Evolutionary conservation across 768 basidiomycete species (phyloP).

Genomic region (Tylopilus intermedius): DNA sequence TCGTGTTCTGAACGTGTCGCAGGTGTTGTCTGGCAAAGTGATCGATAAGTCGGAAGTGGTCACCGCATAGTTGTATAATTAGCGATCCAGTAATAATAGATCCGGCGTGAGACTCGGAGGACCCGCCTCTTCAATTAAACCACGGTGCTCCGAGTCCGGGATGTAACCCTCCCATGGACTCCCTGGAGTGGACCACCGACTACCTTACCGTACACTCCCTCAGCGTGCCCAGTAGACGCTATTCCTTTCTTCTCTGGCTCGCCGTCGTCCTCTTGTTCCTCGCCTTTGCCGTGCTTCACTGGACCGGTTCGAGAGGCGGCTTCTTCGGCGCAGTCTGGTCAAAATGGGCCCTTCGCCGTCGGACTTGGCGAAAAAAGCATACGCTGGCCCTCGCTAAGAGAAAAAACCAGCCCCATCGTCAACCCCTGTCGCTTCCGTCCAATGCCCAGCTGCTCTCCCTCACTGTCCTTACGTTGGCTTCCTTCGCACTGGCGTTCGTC

Average conservation of each 20-base stretch:
- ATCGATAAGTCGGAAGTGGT: no score
- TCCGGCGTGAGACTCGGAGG: no score
- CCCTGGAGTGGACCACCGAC: slow-evolving; percentile 45
- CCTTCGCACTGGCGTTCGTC: slow-evolving; percentile 46
- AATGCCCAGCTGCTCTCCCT: slow-evolving; percentile 59
- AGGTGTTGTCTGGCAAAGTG: slow-evolving; percentile 45
- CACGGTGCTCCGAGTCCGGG: no score
- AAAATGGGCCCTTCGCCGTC: slow-evolving; percentile 53
- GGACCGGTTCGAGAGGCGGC: slow-evolving; percentile 38
- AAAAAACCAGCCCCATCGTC: slow-evolving; percentile 33
- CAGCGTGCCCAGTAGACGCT: slow-evolving; percentile 47
- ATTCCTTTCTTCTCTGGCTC: slow-evolving; percentile 60
- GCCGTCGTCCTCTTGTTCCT: slow-evolving; percentile 40
- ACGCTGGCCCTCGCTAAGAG: slow-evolving; percentile 32
- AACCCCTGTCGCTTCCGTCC: slow-evolving; percentile 50
- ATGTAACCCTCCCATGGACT: background rate
- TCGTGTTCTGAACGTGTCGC: background rate
- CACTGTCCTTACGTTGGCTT: slow-evolving; percentile 37
- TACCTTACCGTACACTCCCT: slow-evolving; percentile 56
- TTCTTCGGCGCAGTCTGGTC: slow-evolving; percentile 49
- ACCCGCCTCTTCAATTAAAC: no score
- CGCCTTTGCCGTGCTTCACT: slow-evolving; percentile 38
- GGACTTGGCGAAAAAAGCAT: slow-evolving; percentile 53
- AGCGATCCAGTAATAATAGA: no score
- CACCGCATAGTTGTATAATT: background rate